Evolutionary conservation across 257 asterid species (phyloP), one percentile per base, ranked within the genome.

Genomic region (Solanum peruvianum): DNA sequence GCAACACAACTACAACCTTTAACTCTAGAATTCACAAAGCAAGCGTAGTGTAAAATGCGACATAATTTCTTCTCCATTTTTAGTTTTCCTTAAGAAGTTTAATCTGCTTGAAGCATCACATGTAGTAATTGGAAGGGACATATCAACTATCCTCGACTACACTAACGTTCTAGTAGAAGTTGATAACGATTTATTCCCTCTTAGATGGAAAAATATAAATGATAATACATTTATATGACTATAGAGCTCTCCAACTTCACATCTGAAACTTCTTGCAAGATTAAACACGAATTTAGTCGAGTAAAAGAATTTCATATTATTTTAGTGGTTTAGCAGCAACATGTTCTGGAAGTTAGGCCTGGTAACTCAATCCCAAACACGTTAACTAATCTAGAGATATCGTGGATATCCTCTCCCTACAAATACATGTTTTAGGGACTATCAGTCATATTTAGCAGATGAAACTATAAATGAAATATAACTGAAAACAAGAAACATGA

Each of bases 291-390:
- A 13, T 41, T 41, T 56, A 41, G 58, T 8, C 3, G 83, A 25
- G 60, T 33, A 25, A 11, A 44, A 15, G 25, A 44, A 44, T 44
- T 33, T 31, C 35, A 45, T 41, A 72, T 77, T 37, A 25, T 83
- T 84, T 45, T 44, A 73, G 23, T 37, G 92, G 87, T 87, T 83
- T 89, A 80, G 92, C 90, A 84, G 95, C 93, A 91, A 96, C 97
- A 87, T 91, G 88, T 84, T 94, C 93, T 25, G 97, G 35, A 33
- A 33, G 35, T 39, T 42, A 45, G 52, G 52, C 52, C 52, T 12
- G 52, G 52, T 45, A 45, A 45, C 52, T 45, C 52, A 45, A 45
- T 45, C 52, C 52, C 3, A 45, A 45, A 45, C 52, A 45, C 52
- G 16, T 45, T 45, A 45, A 45, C 52, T 45, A 45, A 45, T 11